These are phyloP conservation scores for Ephemerocybe angulata DNA, from an alignment of 768 basidiomycete genomes.

Conservation along the genomic window DNA sequence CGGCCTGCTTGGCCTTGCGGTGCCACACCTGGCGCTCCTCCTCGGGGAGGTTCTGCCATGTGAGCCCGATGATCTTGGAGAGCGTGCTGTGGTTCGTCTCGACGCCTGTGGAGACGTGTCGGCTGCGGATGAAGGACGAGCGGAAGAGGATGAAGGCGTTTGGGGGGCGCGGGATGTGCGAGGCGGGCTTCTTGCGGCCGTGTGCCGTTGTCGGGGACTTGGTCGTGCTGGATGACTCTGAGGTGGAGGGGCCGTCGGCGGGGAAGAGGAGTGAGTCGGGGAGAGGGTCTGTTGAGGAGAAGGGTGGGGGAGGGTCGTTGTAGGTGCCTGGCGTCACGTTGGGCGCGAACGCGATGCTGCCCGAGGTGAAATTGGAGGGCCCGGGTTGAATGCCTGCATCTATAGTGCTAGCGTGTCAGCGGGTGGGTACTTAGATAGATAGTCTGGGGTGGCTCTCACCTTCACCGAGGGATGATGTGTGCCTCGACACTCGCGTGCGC, in stretches of 20 bases:
- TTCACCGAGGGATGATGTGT: neutral
- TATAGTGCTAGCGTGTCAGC: too few species aligned
- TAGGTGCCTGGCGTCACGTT: conserved; percentile 22
- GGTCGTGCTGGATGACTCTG: conserved; percentile 14
- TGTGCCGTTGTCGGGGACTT: conserved; percentile 54
- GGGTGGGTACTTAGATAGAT: too few species aligned
- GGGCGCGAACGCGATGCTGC: conserved; percentile 12
- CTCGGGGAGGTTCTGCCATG: conserved; percentile 75
- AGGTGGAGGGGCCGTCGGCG: conserved; percentile 32
- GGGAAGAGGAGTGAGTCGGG: conserved; percentile 58
- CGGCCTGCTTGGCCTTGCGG: conserved; percentile 66
- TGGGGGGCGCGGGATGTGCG: conserved; percentile 79
- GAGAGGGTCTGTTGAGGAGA: conserved; percentile 20
- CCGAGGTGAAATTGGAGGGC: conserved; percentile 1
- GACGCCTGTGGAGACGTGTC: conserved; percentile 72
- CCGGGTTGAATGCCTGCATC: conserved; percentile 7
- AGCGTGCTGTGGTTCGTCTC: conserved; percentile 82
- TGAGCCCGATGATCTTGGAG: conserved; percentile 80
- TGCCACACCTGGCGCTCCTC: conserved; percentile 78
- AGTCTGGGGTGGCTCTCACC: too few species aligned
- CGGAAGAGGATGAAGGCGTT: conserved; percentile 89
- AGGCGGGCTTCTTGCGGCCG: conserved; percentile 64
- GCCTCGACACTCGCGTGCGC: conserved; percentile 9
- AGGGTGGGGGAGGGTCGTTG: conserved; percentile 25
- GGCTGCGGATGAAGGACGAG: conserved; percentile 74